Evolutionary conservation across 306 rosid species (phyloP).

Genomic region (Casuarina glauca): DNA sequence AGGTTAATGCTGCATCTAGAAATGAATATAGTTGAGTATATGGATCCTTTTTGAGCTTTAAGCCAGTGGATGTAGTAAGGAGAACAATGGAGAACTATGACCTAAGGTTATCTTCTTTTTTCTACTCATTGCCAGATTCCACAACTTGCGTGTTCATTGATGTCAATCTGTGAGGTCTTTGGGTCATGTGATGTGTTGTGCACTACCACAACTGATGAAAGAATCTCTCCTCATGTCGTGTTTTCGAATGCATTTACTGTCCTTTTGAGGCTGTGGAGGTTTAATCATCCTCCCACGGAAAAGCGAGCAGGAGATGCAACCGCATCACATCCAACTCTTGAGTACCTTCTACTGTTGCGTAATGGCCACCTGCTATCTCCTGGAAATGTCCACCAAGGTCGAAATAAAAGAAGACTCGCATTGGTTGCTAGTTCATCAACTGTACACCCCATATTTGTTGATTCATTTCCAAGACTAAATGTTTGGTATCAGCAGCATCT

Average conservation of each 20-base stretch:
- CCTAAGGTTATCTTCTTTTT: background rate
- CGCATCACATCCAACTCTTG: constrained; percentile 85
- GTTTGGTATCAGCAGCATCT: constrained; percentile 89
- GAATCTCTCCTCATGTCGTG: constrained; percentile 78
- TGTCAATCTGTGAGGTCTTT: constrained; percentile 97
- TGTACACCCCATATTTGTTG: constrained; percentile 76
- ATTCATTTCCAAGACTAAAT: constrained; percentile 91
- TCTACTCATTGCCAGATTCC: constrained; percentile 63
- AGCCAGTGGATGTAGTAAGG: background rate
- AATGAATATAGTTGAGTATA: background rate
- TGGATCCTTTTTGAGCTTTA: background rate
- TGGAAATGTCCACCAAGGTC: constrained; percentile 49
- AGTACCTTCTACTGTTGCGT: constrained; percentile 76
- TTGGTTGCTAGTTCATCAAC: constrained; percentile 68
- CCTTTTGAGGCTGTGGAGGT: constrained; percentile 88
- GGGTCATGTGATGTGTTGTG: constrained; percentile 85
- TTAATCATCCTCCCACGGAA: constrained; percentile 85
- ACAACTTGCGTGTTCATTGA: constrained; percentile 90
- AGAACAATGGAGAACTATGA: background rate
- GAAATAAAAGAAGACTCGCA: constrained; percentile 73
- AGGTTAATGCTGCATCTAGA: background rate
- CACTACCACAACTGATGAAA: constrained; percentile 63
- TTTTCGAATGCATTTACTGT: constrained; percentile 94
- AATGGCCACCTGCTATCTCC: constrained; percentile 72
- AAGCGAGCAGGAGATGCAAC: constrained; percentile 79